phyloP scores from a whole-genome alignment of 805 yeast species.

The Candida succiphila region DNA sequence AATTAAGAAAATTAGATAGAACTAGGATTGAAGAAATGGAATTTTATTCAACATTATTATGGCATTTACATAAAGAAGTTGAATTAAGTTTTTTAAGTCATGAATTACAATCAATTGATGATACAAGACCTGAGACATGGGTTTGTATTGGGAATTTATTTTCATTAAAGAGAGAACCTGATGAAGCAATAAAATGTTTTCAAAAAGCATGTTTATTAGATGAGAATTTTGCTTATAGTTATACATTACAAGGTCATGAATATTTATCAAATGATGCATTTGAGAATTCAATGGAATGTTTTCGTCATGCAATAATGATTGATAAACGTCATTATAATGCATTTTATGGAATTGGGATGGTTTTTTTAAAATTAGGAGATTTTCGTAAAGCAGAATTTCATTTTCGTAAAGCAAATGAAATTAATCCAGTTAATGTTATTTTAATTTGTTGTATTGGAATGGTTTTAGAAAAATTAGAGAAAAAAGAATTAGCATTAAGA shows the following conservation, averaged over 20 bases:
- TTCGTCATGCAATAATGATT: constrained; percentile 64
- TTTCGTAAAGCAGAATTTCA: constrained; percentile 76
- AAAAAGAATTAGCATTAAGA: constrained; percentile 59
- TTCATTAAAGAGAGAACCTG: constrained; percentile 74
- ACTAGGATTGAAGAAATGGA: constrained; percentile 86
- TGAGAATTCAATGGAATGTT: constrained; percentile 79
- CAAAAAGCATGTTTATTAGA: constrained; percentile 58
- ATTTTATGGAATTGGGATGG: constrained; percentile 93
- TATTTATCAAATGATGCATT: constrained; percentile 79
- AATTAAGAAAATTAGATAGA: constrained; percentile 59
- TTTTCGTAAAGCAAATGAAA: constrained; percentile 76
- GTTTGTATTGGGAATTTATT: constrained; percentile 83
- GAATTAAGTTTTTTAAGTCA: constrained; percentile 76
- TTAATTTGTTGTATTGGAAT: constrained; percentile 90
- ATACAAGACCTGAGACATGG: constrained; percentile 76
- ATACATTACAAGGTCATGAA: constrained; percentile 92
- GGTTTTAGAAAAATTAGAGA: constrained; percentile 72
- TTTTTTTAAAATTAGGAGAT: constrained; percentile 78
- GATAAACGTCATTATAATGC: constrained; percentile 90
- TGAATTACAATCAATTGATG: constrained; percentile 61
- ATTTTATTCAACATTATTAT: constrained; percentile 75
- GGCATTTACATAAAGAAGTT: constrained; percentile 83
- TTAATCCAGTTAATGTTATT: constrained; percentile 86
- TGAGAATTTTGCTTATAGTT: constrained; percentile 72
- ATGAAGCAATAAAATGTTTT: constrained; percentile 83